Evolutionary conservation across 192 early-diverging fungal genomes (phyloP).

Genomic region (Mortierella antarctica): DNA sequence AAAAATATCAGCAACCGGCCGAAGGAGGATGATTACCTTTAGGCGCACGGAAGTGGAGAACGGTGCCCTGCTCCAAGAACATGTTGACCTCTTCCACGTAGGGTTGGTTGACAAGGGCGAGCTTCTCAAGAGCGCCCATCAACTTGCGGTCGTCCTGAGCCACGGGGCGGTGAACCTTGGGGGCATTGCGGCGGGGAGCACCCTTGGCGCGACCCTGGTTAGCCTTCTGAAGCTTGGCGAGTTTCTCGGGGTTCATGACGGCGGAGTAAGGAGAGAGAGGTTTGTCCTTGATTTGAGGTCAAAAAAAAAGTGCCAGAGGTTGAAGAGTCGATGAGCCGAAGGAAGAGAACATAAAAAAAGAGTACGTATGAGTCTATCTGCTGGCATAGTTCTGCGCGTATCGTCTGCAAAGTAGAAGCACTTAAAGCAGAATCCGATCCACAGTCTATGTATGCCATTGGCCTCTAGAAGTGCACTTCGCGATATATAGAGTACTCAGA

Average conservation of each 20-base stretch:
- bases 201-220: slow-evolving; percentile 92
- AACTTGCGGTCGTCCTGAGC: slow-evolving; percentile 96
- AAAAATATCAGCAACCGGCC: neutral
- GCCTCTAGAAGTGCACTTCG: no score
- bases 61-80: slow-evolving; percentile 94
- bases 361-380: no score
- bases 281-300: no score
- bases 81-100: slow-evolving; percentile 98
- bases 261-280: no score
- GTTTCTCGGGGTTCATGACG: slow-evolving; percentile 88
- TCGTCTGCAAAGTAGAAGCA: no score
- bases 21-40: slow-evolving; percentile 68
- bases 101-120: slow-evolving; percentile 86
- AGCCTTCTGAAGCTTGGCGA: slow-evolving; percentile 89
- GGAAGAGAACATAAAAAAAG: no score
- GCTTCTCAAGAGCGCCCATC: slow-evolving; percentile 88
- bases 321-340: no score
- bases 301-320: no score
- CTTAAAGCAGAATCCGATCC: no score
- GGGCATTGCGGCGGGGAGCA: slow-evolving; percentile 96
- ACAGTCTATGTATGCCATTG: no score
- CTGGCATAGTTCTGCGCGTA: no score
- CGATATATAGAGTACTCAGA: no score
- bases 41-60: slow-evolving; percentile 91
- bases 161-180: slow-evolving; percentile 67